Percentiles rank a stretch among this genome's conserved stretches.
Evolutionary conservation across 164 flowering plant genomes (phyloP).

Genomic region (Taxillus chinensis): DNA sequence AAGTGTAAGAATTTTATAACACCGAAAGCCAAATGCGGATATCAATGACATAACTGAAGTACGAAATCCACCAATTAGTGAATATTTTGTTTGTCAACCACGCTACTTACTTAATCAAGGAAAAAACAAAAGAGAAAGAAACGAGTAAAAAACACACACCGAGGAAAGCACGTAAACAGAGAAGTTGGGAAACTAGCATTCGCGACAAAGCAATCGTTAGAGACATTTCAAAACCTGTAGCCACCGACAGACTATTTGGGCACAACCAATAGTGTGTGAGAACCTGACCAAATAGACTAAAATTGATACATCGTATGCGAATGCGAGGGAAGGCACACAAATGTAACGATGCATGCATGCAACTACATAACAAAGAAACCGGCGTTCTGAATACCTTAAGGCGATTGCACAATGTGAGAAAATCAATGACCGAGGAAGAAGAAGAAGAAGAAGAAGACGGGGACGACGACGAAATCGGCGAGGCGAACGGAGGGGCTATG

Average conservation of each 20-base stretch:
- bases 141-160: no score
- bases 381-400: constrained; percentile 48
- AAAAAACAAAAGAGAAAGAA: no score
- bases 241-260: no score
- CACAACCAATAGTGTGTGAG: no score
- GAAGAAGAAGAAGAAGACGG: constrained; percentile 17
- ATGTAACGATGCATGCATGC: not conserved
- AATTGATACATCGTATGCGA: not conserved
- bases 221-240: no score
- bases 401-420: constrained; percentile 79
- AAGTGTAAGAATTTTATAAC: not conserved
- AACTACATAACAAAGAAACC: not conserved
- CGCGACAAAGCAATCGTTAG: no score
- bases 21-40: not conserved
- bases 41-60: no score
- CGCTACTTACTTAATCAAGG: no score
- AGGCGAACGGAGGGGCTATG: constrained; percentile 8
- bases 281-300: not conserved
- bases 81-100: no score
- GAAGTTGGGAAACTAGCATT: no score
- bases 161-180: no score
- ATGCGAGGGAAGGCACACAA: not conserved
- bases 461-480: not conserved
- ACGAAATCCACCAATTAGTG: no score
- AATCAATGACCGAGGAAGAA: constrained; percentile 66